Base-by-base conservation (phyloP, 1,284 basidiomycete species). In the Boletus sp. region DNA sequence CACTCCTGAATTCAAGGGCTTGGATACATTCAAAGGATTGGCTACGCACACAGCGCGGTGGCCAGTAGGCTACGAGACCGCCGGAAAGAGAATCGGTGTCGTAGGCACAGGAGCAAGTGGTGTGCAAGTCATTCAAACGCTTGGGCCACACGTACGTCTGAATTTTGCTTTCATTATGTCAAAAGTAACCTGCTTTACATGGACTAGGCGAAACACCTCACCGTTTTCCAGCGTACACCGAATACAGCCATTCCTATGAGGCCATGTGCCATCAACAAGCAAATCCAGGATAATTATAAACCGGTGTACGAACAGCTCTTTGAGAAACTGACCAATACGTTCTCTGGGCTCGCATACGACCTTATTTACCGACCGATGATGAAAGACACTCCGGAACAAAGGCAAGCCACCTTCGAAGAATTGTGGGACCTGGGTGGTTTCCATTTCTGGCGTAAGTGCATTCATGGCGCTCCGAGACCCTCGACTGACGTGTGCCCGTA, bases 211-310 rank as follows among this genome's bases (percentile, higher is more conserved):
- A 36, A 51, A 22, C 40, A 41, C 23, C 53, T 54, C 14, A 55
- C 52, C 16, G 41, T 55, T n/a, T 54, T 55, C 38, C 52, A 54
- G 38, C 52, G 52, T n/a, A 5, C 48, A 4, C 52, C 52, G 1
- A 55, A 54, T 7, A 38, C 33, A 2, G 52, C 52, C 5, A 2
- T 54, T 23, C 53, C 53, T 1, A 54, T 54, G 53, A 27, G 32
- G 7, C 38, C 33, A 39, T 44, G 42, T 7, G 4, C n/a, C 14
- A 22, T 52, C 19, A 41, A 27, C 32, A 47, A 54, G 19, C 44
- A 47, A 23, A 26, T 54, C 7, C 53, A 54, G 23, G 34, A 43
- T 5, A 48, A 47, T 23, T 55, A 37, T 39, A 54, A 22, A 22
- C 41, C 33, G 0, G 38, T 47, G 12, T 54, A 54, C n/a, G 41